Base-by-base conservation (phyloP, 208 protist species). In the Acanthamoeba castellanii region DNA sequence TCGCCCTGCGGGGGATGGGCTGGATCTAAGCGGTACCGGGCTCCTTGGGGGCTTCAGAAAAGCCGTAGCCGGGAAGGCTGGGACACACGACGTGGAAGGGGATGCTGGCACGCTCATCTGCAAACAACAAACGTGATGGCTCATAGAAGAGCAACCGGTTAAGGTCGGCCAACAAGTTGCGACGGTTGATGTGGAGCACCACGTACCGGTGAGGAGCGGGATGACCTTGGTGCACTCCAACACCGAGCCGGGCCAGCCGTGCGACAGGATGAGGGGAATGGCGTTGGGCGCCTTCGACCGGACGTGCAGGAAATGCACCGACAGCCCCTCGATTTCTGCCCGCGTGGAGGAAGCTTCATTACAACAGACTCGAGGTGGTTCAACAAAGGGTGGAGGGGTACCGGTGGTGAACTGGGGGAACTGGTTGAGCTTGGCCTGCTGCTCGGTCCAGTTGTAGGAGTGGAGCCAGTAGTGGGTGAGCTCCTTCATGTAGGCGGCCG, bases 71-170 rank as follows among this genome's bases (percentile, higher is more conserved):
- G 42, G 90, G 90, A 30, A 94, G 90, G 85, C 64, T 82, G 8
- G 90, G 90, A 55, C 90, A 94, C 20, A 94, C 90, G 34, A 94
- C 90, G 85, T 94, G 90, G 57, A 94, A 94, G 52, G 66, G n/a
- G 11, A 61, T 66, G 30, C 27, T 68, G 52, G 57, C 68, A 6
- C 34, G 89, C 66, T 42, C 57, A 66, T 85, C 68, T 87, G 50
- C 20, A 57, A 0, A 89, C 14, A 89, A 89, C 11, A 25, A 89
- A 25, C 9, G 37, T 42, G 37, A 42, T 42, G 37, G 6, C 2
- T 3, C 37, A 42, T 1, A 3, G 37, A 42, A n/a, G n/a, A n/a
- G n/a, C n/a, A n/a, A n/a, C n/a, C n/a, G n/a, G n/a, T n/a, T n/a
- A n/a, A 42, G 37, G 37, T 42, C 37, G 37, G 37, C 37, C 37